phyloP scores from a whole-genome alignment of 306 rosid species.

The Oemleria cerasiformis region DNA sequence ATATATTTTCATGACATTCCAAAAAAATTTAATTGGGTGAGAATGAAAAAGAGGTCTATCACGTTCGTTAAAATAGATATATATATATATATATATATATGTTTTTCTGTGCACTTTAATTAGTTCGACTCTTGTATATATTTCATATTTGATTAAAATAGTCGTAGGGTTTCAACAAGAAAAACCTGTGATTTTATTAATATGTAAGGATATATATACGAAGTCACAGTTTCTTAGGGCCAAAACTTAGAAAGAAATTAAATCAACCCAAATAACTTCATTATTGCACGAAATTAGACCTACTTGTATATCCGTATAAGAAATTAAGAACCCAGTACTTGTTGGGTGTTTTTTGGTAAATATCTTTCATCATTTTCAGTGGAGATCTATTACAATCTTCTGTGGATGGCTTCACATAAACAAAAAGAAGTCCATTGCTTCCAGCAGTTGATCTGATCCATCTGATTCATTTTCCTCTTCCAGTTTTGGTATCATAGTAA shows the following conservation, averaged over 20 bases:
- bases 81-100: too few relatives aligned
- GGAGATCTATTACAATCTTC: conserved; percentile 5
- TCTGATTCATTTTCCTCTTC: conserved; percentile 10
- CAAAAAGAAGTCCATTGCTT: neutral
- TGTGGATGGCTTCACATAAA: too few relatives aligned
- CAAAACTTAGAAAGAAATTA: conserved; percentile 1
- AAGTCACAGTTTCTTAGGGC: neutral
- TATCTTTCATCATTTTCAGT: neutral
- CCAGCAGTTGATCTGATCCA: neutral
- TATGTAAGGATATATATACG: too few relatives aligned
- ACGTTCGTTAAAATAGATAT: too few relatives aligned
- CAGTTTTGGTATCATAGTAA: neutral
- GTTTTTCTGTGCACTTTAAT: too few relatives aligned
- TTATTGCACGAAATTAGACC: conserved; percentile 25
- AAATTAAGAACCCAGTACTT: neutral
- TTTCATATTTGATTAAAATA: too few relatives aligned
- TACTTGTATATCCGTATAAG: neutral
- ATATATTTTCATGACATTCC: too few relatives aligned
- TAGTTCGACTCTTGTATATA: too few relatives aligned
- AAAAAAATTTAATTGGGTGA: too few relatives aligned
- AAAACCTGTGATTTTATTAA: too few relatives aligned
- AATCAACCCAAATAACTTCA: neutral
- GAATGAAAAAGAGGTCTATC: too few relatives aligned
- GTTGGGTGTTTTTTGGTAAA: neutral
- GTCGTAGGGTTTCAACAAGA: too few relatives aligned